Conservation (phyloP, 1,284 basidiomycete species). For the Puccinia novopanici region DNA sequence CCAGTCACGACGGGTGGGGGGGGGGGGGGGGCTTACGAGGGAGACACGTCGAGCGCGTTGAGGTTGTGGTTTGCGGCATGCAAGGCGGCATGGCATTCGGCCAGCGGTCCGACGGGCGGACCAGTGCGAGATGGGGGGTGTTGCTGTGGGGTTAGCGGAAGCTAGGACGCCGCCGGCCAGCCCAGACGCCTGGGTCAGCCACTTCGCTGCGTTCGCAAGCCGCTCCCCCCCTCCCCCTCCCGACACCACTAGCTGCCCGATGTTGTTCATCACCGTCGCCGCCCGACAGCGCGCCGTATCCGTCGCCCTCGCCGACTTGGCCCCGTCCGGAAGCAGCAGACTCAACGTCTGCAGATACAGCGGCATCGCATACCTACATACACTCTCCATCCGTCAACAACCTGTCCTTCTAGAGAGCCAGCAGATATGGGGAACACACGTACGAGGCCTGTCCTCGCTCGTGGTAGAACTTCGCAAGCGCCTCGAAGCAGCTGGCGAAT, state of each 20-base stretch:
- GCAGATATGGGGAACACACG: no score
- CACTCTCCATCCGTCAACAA: no score
- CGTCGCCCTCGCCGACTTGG: neutral
- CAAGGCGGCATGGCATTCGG: no score
- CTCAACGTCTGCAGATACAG: conserved; percentile 12
- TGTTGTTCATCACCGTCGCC: conserved; percentile 30
- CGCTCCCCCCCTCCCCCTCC: neutral
- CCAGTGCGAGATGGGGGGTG: no score
- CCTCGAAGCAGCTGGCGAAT: conserved; percentile 19
- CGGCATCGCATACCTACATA: conserved; percentile 9
- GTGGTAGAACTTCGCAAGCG: neutral
- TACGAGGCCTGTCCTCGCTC: neutral
- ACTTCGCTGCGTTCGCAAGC: neutral
- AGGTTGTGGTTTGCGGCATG: no score
- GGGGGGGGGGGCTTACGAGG: no score
- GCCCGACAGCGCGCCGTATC: conserved; percentile 2
- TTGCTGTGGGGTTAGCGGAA: neutral
- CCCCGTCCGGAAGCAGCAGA: neutral
- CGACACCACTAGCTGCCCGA: neutral
- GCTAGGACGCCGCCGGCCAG: neutral
- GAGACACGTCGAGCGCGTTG: no score
- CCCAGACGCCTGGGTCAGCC: neutral
- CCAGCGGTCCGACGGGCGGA: no score
- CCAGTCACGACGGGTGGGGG: no score
- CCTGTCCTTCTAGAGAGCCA: no score